phyloP scores from a whole-genome alignment of 768 basidiomycete species.

The Trametes gibbosa region DNA sequence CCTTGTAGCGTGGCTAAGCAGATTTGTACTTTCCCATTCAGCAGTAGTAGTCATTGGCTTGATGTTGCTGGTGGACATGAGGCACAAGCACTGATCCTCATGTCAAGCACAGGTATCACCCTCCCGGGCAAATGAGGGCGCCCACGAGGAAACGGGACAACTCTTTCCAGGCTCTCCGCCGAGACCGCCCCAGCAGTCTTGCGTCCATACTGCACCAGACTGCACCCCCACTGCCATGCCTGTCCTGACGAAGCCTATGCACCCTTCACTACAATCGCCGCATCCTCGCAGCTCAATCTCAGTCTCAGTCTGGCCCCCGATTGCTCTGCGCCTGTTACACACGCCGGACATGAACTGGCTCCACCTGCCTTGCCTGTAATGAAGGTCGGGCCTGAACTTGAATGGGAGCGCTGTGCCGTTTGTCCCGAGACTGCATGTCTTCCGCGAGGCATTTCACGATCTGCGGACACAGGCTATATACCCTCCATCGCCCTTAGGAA shows the following conservation, averaged over 20 bases:
- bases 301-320: background rate
- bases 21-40: background rate
- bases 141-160: background rate
- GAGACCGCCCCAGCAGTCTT: background rate
- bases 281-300: background rate
- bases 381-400: background rate
- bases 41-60: background rate
- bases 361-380: background rate
- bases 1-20: no score
- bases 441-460: slow-evolving; percentile 3
- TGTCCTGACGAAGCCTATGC: slow-evolving; percentile 4
- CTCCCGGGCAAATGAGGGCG: slow-evolving; percentile 1
- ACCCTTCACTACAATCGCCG: slow-evolving; percentile 1
- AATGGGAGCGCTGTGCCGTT: background rate
- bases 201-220: background rate
- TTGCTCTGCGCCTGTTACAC: background rate
- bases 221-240: background rate
- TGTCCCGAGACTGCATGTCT: slow-evolving; percentile 4
- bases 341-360: background rate
- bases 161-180: background rate
- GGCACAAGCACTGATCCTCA: slow-evolving; percentile 4
- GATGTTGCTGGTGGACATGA: background rate
- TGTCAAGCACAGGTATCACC: background rate
- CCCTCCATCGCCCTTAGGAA: background rate
- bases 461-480: slow-evolving; percentile 1